Percentiles rank a stretch among this genome's conserved stretches.
These are phyloP conservation scores for Podospora pseudopauciseta DNA, from an alignment of 495 filamentous ascomycete genomes.

Conservation along the genomic window DNA sequence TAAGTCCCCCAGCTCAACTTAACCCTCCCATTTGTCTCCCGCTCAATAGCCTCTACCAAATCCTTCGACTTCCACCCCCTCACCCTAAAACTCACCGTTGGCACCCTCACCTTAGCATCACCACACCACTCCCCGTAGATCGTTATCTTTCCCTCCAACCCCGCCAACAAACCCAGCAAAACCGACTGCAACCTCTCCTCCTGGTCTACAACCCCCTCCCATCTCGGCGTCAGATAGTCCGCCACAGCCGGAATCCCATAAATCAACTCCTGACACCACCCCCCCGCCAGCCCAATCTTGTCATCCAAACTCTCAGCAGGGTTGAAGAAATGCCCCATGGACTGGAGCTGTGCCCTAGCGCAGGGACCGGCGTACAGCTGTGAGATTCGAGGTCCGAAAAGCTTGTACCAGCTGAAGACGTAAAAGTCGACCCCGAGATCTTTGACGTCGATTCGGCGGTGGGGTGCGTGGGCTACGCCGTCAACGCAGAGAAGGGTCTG, in stretches of 20 bases:
- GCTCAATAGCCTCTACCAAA: constrained; percentile 61
- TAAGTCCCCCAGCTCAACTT: constrained; percentile 67
- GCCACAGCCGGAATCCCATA: constrained; percentile 55
- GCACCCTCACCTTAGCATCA: constrained; percentile 49
- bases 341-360: constrained; percentile 48
- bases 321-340: constrained; percentile 68
- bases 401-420: constrained; percentile 72
- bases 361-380: constrained; percentile 57
- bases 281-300: constrained; percentile 62
- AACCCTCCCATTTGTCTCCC: constrained; percentile 39
- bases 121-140: constrained; percentile 54
- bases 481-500: constrained; percentile 48
- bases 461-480: constrained; percentile 68
- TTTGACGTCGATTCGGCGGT: constrained; percentile 62
- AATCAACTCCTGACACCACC: constrained; percentile 60
- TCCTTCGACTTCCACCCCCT: constrained; percentile 52
- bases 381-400: constrained; percentile 68
- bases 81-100: constrained; percentile 64
- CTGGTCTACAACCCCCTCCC: constrained; percentile 52
- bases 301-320: constrained; percentile 51
- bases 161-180: constrained; percentile 54
- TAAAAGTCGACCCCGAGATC: constrained; percentile 69
- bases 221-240: constrained; percentile 53
- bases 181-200: constrained; percentile 57
- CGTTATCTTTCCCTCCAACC: constrained; percentile 42